Evolutionary conservation across 1,284 basidiomycete genomes (phyloP).

Genomic region (Cryptococcus floricola): DNA sequence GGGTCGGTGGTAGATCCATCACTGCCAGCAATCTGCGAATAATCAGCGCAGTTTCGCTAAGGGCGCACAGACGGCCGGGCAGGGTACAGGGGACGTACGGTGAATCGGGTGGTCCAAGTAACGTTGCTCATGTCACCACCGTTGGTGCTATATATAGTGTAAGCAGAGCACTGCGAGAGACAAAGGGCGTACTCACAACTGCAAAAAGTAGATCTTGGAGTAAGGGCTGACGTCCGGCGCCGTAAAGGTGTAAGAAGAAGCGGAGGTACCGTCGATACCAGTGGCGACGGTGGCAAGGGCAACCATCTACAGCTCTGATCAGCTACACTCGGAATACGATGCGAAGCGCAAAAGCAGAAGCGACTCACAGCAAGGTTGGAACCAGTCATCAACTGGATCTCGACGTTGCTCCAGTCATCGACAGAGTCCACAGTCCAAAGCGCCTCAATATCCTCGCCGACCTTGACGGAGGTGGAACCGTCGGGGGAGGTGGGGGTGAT

Average conservation of each 20-base stretch:
- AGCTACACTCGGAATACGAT: background rate
- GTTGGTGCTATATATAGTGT: slow-evolving; percentile 20
- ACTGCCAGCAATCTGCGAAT: slow-evolving; percentile 35
- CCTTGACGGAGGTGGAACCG: slow-evolving; percentile 35
- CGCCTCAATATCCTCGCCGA: slow-evolving; percentile 36
- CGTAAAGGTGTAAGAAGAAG: slow-evolving; percentile 21
- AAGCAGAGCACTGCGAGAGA: background rate
- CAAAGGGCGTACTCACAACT: slow-evolving; percentile 30
- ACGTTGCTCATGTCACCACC: slow-evolving; percentile 27
- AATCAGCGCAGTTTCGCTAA: background rate
- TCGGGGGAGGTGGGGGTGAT: slow-evolving; percentile 49
- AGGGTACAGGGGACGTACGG: slow-evolving; percentile 22
- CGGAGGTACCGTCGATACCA: slow-evolving; percentile 41
- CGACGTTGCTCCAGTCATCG: slow-evolving; percentile 47
- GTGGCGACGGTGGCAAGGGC: slow-evolving; percentile 26
- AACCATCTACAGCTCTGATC: slow-evolving; percentile 8
- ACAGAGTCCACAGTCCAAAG: slow-evolving; percentile 45
- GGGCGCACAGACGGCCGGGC: background rate
- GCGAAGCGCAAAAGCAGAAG: background rate
- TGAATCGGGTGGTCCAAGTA: slow-evolving; percentile 49
- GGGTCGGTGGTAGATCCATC: slow-evolving; percentile 41
- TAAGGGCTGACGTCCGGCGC: slow-evolving; percentile 47
- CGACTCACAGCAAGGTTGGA: slow-evolving; percentile 31
- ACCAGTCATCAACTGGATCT: slow-evolving; percentile 47
- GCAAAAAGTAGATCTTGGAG: slow-evolving; percentile 50